phyloP scores from a whole-genome alignment of 306 rosid genomes.

The Cyclanthera cordifolia region DNA sequence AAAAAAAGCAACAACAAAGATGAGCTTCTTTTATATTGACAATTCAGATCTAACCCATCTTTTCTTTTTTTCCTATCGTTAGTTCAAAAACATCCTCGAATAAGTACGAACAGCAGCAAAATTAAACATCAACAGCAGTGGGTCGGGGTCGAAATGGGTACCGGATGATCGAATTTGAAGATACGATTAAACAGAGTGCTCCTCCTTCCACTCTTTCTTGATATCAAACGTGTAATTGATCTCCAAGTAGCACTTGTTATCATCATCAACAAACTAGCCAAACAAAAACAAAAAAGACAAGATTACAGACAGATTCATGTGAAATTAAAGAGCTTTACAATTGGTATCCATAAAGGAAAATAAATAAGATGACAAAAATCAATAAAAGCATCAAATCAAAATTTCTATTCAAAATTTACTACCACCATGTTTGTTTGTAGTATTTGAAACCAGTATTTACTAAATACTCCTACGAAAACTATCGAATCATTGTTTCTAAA shows the following conservation, averaged over 20 bases:
- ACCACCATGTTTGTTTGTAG: too few species aligned
- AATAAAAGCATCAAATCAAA: not conserved
- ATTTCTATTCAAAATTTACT: too few species aligned
- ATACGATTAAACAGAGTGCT: not conserved
- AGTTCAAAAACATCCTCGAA: slow-evolving; percentile 12
- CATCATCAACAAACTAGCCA: slow-evolving; percentile 66
- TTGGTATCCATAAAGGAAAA: not conserved
- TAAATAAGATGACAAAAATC: not conserved
- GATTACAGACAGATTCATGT: not conserved
- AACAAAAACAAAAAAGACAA: not conserved
- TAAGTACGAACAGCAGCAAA: slow-evolving; percentile 1
- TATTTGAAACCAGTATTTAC: too few species aligned
- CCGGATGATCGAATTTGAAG: not conserved
- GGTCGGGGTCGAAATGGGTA: not conserved
- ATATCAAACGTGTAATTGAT: slow-evolving; percentile 79
- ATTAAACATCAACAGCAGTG: not conserved
- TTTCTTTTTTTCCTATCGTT: slow-evolving; percentile 10
- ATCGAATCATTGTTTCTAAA: too few species aligned
- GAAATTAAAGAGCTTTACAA: too few species aligned
- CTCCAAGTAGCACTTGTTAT: slow-evolving; percentile 85
- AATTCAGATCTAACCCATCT: slow-evolving; percentile 1
- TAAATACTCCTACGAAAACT: too few species aligned
- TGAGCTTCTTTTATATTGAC: slow-evolving; percentile 7
- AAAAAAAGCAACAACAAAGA: not conserved
- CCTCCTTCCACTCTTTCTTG: slow-evolving; percentile 43